A percentile compares a stretch with the other conserved stretches of the same genome.
Evolutionary conservation across 1,139 yeast species (phyloP).

Genomic region (Suhomyces wounanorum): DNA sequence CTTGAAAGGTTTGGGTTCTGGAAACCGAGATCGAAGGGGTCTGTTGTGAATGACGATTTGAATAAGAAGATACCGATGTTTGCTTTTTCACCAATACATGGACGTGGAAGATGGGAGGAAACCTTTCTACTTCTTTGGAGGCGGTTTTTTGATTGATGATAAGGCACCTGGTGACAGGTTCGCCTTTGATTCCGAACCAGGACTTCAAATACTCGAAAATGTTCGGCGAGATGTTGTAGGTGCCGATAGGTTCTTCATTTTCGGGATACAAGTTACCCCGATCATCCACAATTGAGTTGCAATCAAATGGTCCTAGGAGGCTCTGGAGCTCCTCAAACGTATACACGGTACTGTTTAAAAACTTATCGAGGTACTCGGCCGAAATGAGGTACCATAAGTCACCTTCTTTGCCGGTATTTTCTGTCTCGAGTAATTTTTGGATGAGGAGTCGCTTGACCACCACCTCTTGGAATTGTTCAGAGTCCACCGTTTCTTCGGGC

Average conservation of each 20-base stretch:
- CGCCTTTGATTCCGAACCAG: constrained; percentile 57
- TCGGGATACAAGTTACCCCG: constrained; percentile 36
- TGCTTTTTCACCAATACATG: constrained; percentile 47
- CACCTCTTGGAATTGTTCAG: constrained; percentile 4
- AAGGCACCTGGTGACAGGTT: constrained; percentile 50
- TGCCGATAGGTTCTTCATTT: constrained; percentile 31
- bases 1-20: constrained; percentile 36
- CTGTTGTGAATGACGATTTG: constrained; percentile 5
- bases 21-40: constrained; percentile 27
- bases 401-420: constrained; percentile 24
- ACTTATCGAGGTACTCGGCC: constrained; percentile 27
- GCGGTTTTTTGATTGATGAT: constrained; percentile 41
- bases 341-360: constrained; percentile 28
- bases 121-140: constrained; percentile 49
- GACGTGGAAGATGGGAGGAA: constrained; percentile 52
- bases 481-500: not conserved
- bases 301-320: constrained; percentile 37
- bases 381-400: constrained; percentile 44
- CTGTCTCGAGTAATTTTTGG: constrained; percentile 22
- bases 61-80: constrained; percentile 13
- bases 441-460: constrained; percentile 22
- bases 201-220: constrained; percentile 45
- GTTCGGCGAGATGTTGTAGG: constrained; percentile 37
- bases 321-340: constrained; percentile 29
- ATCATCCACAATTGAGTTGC: constrained; percentile 31